These are phyloP conservation scores for Chytriomyces sp. DNA, from an alignment of 192 early-diverging fungal genomes.

Conservation along the genomic window DNA sequence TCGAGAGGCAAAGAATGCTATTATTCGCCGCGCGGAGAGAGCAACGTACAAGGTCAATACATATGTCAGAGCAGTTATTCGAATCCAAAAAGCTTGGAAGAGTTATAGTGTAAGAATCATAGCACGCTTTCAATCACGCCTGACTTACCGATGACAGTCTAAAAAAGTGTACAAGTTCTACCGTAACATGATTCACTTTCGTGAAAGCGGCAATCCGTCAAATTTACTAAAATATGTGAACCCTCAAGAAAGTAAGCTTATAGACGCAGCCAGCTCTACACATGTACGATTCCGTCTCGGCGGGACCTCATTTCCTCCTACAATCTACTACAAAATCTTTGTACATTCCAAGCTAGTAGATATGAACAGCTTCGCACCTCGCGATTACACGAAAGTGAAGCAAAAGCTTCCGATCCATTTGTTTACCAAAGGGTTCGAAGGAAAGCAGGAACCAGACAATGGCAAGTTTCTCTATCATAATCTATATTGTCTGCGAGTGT, in stretches of 20 bases:
- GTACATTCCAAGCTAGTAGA: conserved; percentile 56
- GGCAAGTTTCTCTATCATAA: neutral
- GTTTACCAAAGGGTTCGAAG: conserved; percentile 42
- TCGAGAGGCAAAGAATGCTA: conserved; percentile 37
- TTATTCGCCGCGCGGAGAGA: conserved; percentile 38
- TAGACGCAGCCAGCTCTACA: conserved; percentile 48
- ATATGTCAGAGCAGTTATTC: conserved; percentile 46
- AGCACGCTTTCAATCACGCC: neutral
- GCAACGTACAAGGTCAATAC: conserved; percentile 25
- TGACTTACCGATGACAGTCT: conserved; percentile 36
- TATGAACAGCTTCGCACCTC: conserved; percentile 63
- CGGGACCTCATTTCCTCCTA: conserved; percentile 57
- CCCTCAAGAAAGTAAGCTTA: conserved; percentile 56
- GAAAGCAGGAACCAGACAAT: neutral
- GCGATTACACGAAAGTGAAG: conserved; percentile 57
- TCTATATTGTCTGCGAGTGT: neutral
- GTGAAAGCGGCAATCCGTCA: conserved; percentile 54
- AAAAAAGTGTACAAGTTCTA: conserved; percentile 55
- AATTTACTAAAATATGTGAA: conserved; percentile 61
- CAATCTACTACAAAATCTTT: conserved; percentile 66
- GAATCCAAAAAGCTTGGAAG: conserved; percentile 54
- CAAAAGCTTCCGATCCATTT: conserved; percentile 41
- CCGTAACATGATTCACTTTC: conserved; percentile 56
- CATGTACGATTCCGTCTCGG: conserved; percentile 64
- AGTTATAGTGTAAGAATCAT: conserved; percentile 44